Evolutionary conservation across 2,329 filamentous ascomycete genomes (phyloP).

Genomic region (Diaporthe sp.): DNA sequence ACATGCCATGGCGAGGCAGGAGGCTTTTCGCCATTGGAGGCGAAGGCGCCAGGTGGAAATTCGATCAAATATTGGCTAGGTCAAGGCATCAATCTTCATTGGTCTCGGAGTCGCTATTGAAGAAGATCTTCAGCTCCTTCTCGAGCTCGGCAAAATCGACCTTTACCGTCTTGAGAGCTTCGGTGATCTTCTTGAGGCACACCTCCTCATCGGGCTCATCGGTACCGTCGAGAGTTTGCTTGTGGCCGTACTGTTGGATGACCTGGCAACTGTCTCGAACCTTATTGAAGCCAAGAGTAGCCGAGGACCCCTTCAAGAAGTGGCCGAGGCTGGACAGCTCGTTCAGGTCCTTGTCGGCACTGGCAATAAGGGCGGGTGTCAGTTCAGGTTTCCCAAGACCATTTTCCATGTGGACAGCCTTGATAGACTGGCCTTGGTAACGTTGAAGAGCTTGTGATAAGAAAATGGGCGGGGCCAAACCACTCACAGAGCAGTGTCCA

Average conservation of each 20-base stretch:
- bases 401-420: not conserved
- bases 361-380: conserved; percentile 51
- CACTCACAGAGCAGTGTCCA: conserved; percentile 87
- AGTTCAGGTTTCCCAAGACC: not conserved
- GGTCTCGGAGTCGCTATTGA: conserved; percentile 51
- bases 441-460: not conserved
- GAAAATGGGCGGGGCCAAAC: conserved; percentile 27
- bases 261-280: conserved; percentile 95
- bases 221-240: conserved; percentile 82
- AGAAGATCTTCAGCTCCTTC: conserved; percentile 78
- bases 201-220: conserved; percentile 74
- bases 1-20: not conserved
- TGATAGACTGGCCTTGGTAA: not conserved
- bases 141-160: conserved; percentile 82
- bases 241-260: conserved; percentile 92
- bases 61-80: not conserved
- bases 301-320: conserved; percentile 97
- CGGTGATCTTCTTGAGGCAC: conserved; percentile 77
- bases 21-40: not conserved
- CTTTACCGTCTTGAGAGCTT: conserved; percentile 79
- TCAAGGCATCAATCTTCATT: conserved; percentile 19
- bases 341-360: conserved; percentile 75
- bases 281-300: conserved; percentile 90
- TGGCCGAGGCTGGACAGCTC: conserved; percentile 88
- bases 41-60: not conserved